Conservation (phyloP, 225 moss, liverwort and hornwort genomes). For the Thuidium tamariscinum region DNA sequence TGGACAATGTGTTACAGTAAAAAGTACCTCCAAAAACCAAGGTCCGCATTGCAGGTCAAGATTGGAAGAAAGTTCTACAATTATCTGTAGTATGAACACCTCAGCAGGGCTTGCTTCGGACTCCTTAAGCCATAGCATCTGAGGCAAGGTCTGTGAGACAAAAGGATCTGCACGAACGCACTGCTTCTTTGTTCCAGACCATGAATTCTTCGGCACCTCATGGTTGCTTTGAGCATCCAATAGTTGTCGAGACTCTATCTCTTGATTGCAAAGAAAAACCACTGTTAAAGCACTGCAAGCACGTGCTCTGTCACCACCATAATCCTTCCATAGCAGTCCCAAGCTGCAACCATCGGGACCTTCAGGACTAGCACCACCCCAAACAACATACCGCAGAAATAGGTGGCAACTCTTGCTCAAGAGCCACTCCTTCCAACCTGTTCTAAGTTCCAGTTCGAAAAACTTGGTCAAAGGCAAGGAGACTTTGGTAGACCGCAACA, state of each 20-base stretch:
- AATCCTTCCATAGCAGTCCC: conserved; percentile 41
- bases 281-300: conserved; percentile 7
- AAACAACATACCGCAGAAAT: conserved; percentile 23
- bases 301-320: conserved; percentile 25
- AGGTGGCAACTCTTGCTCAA: conserved; percentile 19
- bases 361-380: conserved; percentile 13
- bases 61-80: conserved; percentile 20
- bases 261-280: conserved; percentile 4
- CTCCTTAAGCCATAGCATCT: conserved; percentile 1
- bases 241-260: neutral
- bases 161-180: conserved; percentile 5
- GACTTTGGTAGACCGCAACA: conserved; percentile 11
- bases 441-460: conserved; percentile 15
- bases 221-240: neutral
- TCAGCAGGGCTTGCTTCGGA: conserved; percentile 18
- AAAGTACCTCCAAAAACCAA: conserved; percentile 39
- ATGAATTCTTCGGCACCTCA: neutral
- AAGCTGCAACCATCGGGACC: neutral
- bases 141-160: neutral
- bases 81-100: conserved; percentile 14
- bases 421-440: conserved; percentile 18
- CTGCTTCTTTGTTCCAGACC: conserved; percentile 30
- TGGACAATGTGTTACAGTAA: neutral
- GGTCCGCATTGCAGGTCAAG: conserved; percentile 18
- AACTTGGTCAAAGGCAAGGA: conserved; percentile 10